Evolutionary conservation across 768 basidiomycete species (phyloP).

Genomic region (Boletus huronensis): DNA sequence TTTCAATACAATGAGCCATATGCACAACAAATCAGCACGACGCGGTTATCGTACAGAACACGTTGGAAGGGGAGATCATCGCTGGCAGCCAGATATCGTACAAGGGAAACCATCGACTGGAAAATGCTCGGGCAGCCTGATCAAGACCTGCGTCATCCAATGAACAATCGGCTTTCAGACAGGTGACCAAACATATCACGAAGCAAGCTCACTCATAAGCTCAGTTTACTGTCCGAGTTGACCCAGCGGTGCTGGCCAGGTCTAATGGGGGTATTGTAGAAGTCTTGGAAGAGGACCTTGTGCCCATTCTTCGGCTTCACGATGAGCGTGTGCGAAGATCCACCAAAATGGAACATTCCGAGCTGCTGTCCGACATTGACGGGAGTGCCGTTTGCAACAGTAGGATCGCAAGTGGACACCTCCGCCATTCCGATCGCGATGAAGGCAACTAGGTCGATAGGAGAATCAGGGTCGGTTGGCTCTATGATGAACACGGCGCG

Average conservation of each 20-base stretch:
- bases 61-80: no score
- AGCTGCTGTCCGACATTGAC: constrained; percentile 13
- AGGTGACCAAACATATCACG: background rate
- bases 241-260: constrained; percentile 1
- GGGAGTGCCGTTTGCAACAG: background rate
- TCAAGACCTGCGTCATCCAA: background rate
- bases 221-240: background rate
- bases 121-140: background rate
- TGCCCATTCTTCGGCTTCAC: constrained; percentile 22
- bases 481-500: constrained; percentile 54
- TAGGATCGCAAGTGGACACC: background rate
- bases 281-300: constrained; percentile 16
- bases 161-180: background rate
- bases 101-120: background rate
- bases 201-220: background rate
- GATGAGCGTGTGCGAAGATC: constrained; percentile 45
- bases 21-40: background rate
- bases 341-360: constrained; percentile 63
- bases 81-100: background rate
- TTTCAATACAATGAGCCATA: background rate
- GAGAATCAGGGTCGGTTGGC: constrained; percentile 33
- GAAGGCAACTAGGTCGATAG: constrained; percentile 53
- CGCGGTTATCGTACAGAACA: background rate
- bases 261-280: background rate
- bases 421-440: constrained; percentile 27